phyloP scores from a whole-genome alignment of 2,329 filamentous ascomycete genomes.

The Chalaropsis ovoidea region DNA sequence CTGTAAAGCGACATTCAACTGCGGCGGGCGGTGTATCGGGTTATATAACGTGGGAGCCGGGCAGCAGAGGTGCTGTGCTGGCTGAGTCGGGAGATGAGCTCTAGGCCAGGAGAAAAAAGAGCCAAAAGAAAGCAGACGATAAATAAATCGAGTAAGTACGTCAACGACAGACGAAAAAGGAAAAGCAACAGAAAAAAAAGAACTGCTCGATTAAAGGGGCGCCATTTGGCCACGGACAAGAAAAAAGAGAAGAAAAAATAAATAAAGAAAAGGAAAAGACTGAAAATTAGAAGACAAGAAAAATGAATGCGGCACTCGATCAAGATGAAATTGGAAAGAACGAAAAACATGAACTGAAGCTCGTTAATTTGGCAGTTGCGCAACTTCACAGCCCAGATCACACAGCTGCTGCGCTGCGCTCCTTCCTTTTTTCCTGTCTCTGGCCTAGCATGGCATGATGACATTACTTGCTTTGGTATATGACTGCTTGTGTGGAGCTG shows the following conservation, averaged over 20 bases:
- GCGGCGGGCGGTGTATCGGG: not conserved
- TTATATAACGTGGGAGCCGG: not conserved
- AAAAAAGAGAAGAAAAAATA: not conserved
- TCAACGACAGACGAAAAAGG: not conserved
- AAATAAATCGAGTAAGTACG: not conserved
- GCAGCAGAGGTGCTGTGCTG: not conserved
- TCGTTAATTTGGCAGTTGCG: constrained; percentile 7
- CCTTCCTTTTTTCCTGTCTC: not conserved
- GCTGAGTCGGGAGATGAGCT: not conserved
- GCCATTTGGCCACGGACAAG: not conserved
- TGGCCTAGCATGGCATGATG: not conserved
- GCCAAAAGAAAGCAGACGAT: not conserved
- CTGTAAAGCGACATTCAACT: not conserved
- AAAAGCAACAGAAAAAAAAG: not conserved
- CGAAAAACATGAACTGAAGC: not conserved
- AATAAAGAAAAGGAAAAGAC: not conserved
- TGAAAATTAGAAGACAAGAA: not conserved
- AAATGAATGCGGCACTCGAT: not conserved
- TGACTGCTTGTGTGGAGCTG: not conserved
- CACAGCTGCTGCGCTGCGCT: constrained; percentile 3
- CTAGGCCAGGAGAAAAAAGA: not conserved
- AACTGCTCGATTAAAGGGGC: not conserved
- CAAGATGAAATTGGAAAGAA: constrained; percentile 2
- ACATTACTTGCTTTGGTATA: not conserved
- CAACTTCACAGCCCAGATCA: constrained; percentile 8